A percentile compares a stretch with the other conserved stretches of the same genome.
phyloP scores from a whole-genome alignment of 129 eudicot genomes.

The Heracleum sosnowskyi region DNA sequence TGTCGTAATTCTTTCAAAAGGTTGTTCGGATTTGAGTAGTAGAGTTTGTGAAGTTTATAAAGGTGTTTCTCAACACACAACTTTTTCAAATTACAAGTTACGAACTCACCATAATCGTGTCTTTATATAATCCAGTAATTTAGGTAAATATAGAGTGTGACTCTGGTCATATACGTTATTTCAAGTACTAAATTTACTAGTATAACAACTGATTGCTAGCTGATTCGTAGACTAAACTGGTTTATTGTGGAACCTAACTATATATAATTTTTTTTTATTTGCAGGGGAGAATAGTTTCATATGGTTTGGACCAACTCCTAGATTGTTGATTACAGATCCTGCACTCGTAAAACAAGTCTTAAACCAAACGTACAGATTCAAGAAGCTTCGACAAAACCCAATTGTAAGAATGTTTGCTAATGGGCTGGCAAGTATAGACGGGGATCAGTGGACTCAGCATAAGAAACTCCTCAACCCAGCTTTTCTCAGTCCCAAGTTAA shows the following conservation, averaged over 20 bases:
- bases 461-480: constrained; percentile 21
- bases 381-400: constrained; percentile 11
- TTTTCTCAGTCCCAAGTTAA: constrained; percentile 17
- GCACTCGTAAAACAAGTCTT: constrained; percentile 11
- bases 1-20: too few species aligned
- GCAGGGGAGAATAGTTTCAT: constrained; percentile 2
- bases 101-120: too few species aligned
- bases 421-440: constrained; percentile 14
- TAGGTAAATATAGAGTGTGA: too few species aligned
- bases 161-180: neutral
- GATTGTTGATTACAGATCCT: constrained; percentile 9
- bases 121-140: too few species aligned
- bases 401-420: neutral
- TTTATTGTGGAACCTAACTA: neutral
- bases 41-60: neutral
- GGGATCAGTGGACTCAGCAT: constrained; percentile 18
- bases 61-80: too few species aligned
- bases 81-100: too few species aligned
- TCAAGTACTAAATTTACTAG: neutral
- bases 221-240: neutral
- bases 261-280: neutral
- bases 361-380: neutral
- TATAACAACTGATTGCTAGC: neutral
- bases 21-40: too few species aligned
- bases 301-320: constrained; percentile 22